Base-by-base conservation (phyloP, 768 basidiomycete genomes). In the Hortiboletus campestris region DNA sequence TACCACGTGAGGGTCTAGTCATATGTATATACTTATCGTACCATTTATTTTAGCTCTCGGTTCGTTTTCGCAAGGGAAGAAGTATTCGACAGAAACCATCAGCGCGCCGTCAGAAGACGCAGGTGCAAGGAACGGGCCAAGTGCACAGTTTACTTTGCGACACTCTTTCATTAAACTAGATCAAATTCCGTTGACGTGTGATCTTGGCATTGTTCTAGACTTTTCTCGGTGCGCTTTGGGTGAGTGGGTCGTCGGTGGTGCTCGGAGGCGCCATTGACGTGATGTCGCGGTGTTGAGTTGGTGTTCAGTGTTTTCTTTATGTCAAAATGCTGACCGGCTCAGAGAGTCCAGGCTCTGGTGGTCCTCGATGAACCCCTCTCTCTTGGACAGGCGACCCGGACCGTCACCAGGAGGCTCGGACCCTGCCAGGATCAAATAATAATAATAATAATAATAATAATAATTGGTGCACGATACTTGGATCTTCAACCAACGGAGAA, bases 1-100 rank as follows among this genome's bases (percentile, higher is more conserved):
- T 44, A 50, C 60, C 59, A 53, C 60, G 67, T 64, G 60, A 67
- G 39, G 31, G n/a, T 46, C 34, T 17, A 22, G 13, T 22, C 19
- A 22, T 54, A 44, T 46, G 43, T 38, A 53, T 40, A 11, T 20
- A 25, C 38, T 35, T 57, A 42, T 55, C 61, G 12, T 31, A 6
- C 17, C 44, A 9, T 49, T 36, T 49, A 36, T 42, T 58, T 58
- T 46, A 20, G 36, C 38, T 29, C 29, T 46, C 28, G 44, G 22
- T 31, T 5, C 20, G 14, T 29, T 40, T 60, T 55, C 36, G 28
- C 57, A 44, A 34, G 47, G 43, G 43, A 12, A 25, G 17, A 10
- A 10, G 40, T n/a, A 34, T 28, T 40, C 19, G 8, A 38, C 9
- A 36, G 28, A 34, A 11, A 7, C 25, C 25, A 6, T 25, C 2